phyloP scores from a whole-genome alignment of 2,329 filamentous ascomycete genomes.

The Aspergillus carbonarius region DNA sequence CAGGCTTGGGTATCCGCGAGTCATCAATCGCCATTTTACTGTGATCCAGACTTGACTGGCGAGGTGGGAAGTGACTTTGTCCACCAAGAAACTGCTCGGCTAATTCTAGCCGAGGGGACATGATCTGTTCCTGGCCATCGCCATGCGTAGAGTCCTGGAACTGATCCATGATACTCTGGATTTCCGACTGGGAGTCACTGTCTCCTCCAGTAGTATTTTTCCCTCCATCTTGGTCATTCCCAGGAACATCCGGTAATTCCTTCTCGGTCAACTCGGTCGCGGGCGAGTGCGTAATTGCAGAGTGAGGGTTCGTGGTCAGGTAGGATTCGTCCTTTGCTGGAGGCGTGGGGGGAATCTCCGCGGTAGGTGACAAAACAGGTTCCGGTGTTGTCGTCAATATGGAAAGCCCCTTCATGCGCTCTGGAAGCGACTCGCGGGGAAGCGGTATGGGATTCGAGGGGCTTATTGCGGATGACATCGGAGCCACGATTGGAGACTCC shows the following conservation, averaged over 20 bases:
- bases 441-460: constrained; percentile 13
- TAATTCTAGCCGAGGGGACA: constrained; percentile 83
- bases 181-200: constrained; percentile 74
- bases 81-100: constrained; percentile 74
- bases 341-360: constrained; percentile 45
- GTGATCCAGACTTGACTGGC: constrained; percentile 83
- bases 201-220: constrained; percentile 60
- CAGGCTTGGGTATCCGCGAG: constrained; percentile 22
- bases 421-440: constrained; percentile 26
- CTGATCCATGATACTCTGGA: constrained; percentile 97
- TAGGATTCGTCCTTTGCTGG: constrained; percentile 55
- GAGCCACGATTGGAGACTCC: constrained; percentile 2
- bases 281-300: constrained; percentile 40
- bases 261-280: constrained; percentile 41
- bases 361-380: constrained; percentile 12
- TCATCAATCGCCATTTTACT: constrained; percentile 46
- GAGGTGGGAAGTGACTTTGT: constrained; percentile 69
- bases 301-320: constrained; percentile 42
- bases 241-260: constrained; percentile 39
- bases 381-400: constrained; percentile 27
- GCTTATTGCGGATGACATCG: constrained; percentile 10
- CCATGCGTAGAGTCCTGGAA: constrained; percentile 75
- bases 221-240: constrained; percentile 34
- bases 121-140: constrained; percentile 76
- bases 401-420: constrained; percentile 33